These are phyloP conservation scores for Agrostemma githago DNA, from an alignment of 148 eudicot species.

Conservation along the genomic window DNA sequence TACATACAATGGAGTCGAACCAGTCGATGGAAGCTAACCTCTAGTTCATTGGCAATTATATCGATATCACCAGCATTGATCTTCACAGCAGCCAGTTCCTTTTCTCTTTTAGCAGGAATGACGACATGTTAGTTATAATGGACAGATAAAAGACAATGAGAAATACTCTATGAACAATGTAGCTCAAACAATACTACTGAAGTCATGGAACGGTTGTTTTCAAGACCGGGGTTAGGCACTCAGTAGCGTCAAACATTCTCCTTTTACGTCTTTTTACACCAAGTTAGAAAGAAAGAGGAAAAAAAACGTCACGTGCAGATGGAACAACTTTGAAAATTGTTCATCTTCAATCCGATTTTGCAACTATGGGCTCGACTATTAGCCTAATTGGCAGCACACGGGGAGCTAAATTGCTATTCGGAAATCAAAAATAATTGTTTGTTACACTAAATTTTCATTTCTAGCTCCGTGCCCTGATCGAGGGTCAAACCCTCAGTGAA, in stretches of 20 bases:
- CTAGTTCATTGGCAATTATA: conserved; percentile 85
- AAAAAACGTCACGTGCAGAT: neutral
- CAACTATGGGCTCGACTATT: neutral
- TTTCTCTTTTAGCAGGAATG: conserved; percentile 46
- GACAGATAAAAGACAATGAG: neutral
- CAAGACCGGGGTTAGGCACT: neutral
- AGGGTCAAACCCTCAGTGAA: too few relatives aligned
- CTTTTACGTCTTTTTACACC: neutral
- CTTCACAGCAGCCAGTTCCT: conserved; percentile 91
- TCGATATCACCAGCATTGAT: conserved; percentile 85
- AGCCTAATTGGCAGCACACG: neutral
- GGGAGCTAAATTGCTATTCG: too few relatives aligned
- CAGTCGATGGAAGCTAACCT: conserved; percentile 45
- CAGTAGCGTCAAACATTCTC: neutral
- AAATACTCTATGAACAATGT: too few relatives aligned
- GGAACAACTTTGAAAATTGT: neutral
- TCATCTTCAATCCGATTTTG: neutral
- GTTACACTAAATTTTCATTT: too few relatives aligned
- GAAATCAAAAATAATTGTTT: neutral
- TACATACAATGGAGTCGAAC: neutral
- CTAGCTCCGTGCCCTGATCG: too few relatives aligned
- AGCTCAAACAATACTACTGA: neutral
- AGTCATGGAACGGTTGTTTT: too few relatives aligned
- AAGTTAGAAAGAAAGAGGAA: too few relatives aligned
- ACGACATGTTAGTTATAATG: neutral